Evolutionary conservation across 495 filamentous ascomycete genomes (phyloP).

Genomic region (Alectoria sarmentosa): DNA sequence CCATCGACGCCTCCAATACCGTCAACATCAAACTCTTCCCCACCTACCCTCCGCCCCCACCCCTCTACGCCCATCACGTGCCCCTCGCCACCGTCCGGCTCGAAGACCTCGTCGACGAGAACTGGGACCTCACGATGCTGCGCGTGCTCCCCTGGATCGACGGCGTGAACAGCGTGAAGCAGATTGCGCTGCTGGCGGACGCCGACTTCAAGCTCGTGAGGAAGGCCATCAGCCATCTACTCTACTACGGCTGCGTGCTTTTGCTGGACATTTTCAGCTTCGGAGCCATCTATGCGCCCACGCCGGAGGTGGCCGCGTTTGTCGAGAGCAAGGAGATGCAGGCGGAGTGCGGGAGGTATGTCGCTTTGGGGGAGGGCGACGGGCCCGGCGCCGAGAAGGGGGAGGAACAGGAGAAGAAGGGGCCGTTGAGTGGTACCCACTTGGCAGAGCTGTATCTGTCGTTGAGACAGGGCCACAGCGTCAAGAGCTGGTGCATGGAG

Average conservation of each 20-base stretch:
- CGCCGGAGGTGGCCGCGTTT: constrained; percentile 65
- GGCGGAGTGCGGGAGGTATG: constrained; percentile 80
- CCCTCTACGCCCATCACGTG: constrained; percentile 79
- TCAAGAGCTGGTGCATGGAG: constrained; percentile 73
- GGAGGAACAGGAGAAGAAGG: background rate
- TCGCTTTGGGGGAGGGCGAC: constrained; percentile 36
- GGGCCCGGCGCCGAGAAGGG: background rate
- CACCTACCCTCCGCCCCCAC: constrained; percentile 66
- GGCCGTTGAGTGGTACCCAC: constrained; percentile 35
- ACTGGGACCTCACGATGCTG: constrained; percentile 84
- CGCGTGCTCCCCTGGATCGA: constrained; percentile 76
- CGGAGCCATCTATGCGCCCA: constrained; percentile 79
- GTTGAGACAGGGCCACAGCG: constrained; percentile 66
- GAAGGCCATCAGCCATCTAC: constrained; percentile 75
- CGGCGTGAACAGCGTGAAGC: constrained; percentile 78
- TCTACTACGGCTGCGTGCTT: constrained; percentile 83
- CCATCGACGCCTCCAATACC: constrained; percentile 88
- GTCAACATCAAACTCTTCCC: constrained; percentile 96
- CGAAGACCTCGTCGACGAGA: constrained; percentile 65
- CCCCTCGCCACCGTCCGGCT: constrained; percentile 83
- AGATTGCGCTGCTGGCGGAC: constrained; percentile 76
- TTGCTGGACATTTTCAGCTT: constrained; percentile 94
- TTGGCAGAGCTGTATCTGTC: constrained; percentile 63
- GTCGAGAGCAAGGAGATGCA: constrained; percentile 62
- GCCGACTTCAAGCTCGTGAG: constrained; percentile 76